These are phyloP conservation scores for Cryptococcus sp. DNA, from an alignment of 1,284 basidiomycete genomes.

Conservation along the genomic window DNA sequence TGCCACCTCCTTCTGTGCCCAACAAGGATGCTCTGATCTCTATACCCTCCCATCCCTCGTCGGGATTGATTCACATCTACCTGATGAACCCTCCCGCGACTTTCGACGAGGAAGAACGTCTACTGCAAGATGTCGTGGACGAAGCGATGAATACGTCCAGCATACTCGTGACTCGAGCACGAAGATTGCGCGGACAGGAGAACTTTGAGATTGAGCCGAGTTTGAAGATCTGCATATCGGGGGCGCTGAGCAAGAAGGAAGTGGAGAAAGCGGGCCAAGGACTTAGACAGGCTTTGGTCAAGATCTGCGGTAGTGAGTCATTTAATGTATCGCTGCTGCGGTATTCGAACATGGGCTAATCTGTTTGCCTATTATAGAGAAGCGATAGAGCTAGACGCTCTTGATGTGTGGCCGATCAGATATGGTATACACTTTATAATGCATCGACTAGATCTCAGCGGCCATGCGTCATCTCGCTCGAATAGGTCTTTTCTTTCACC, in stretches of 20 bases:
- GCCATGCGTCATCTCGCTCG: too few relatives aligned
- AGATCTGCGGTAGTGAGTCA: slow-evolving; percentile 58
- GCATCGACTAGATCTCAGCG: too few relatives aligned
- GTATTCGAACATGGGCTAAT: neutral
- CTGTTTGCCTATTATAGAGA: neutral
- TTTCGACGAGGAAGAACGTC: slow-evolving; percentile 69
- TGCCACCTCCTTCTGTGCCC: slow-evolving; percentile 9
- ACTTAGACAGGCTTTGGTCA: slow-evolving; percentile 72
- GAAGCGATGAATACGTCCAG: slow-evolving; percentile 69
- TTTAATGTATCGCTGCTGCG: neutral
- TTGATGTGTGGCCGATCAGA: neutral
- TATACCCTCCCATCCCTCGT: slow-evolving; percentile 80
- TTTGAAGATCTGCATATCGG: slow-evolving; percentile 77
- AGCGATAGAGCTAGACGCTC: neutral
- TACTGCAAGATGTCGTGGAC: slow-evolving; percentile 86
- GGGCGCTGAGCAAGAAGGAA: slow-evolving; percentile 82
- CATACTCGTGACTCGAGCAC: slow-evolving; percentile 78
- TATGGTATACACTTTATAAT: too few relatives aligned
- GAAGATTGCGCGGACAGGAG: slow-evolving; percentile 79
- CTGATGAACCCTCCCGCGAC: slow-evolving; percentile 57
- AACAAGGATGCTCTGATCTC: slow-evolving; percentile 66
- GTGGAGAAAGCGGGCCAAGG: slow-evolving; percentile 80
- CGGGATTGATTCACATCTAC: slow-evolving; percentile 85
- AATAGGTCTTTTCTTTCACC: too few relatives aligned
- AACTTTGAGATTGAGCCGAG: slow-evolving; percentile 78